Evolutionary conservation across 371 early-diverging fungal species (phyloP).

Genomic region (Hamiltosporidium tvaerminnensis): DNA sequence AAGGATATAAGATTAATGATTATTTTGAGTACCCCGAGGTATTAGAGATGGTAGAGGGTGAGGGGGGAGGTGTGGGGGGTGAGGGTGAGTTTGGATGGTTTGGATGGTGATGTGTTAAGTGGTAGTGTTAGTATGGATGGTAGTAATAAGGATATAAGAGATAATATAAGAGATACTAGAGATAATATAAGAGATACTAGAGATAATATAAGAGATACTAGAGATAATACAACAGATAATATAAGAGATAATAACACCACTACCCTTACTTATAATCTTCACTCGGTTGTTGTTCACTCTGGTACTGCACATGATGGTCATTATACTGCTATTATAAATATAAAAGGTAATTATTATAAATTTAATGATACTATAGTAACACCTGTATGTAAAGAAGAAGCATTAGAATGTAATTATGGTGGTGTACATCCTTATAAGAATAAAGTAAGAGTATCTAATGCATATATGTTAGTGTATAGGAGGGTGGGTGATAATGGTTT

Average conservation of each 20-base stretch:
- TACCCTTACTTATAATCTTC: constrained; percentile 26
- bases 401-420: constrained; percentile 42
- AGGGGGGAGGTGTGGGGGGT: background rate
- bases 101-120: constrained; percentile 4
- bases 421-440: constrained; percentile 43
- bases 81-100: background rate
- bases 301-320: constrained; percentile 50
- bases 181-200: no score
- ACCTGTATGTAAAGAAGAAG: constrained; percentile 39
- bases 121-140: background rate
- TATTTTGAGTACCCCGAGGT: constrained; percentile 42
- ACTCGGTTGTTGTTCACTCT: constrained; percentile 46
- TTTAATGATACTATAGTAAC: constrained; percentile 52
- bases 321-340: constrained; percentile 31
- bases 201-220: no score
- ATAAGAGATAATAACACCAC: background rate
- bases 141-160: background rate
- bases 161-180: no score
- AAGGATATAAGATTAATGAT: constrained; percentile 44
- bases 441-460: constrained; percentile 30
- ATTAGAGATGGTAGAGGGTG: constrained; percentile 27
- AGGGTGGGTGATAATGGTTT: constrained; percentile 3
- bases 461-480: constrained; percentile 49
- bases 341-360: background rate
- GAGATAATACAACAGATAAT: no score